A percentile compares a stretch with the other conserved stretches of the same genome.
Evolutionary conservation across 345 rosid species (phyloP).

Genomic region (Populus ilicifolia): DNA sequence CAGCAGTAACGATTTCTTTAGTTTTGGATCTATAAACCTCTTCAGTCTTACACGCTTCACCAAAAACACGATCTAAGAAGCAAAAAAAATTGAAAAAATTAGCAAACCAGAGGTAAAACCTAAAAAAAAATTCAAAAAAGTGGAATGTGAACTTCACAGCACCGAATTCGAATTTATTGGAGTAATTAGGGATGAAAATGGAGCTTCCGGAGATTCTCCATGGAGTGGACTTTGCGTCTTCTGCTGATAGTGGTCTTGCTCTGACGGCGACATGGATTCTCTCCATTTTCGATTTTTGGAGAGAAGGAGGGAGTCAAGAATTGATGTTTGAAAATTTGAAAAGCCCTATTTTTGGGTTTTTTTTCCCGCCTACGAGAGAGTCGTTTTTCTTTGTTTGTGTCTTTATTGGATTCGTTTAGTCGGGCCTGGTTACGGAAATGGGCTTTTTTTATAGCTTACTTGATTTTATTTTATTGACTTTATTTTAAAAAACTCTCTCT

Average conservation of each 20-base stretch:
- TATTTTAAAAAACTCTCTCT: background rate
- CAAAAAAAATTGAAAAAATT: background rate
- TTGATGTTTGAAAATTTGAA: background rate
- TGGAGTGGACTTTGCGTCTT: constrained; percentile 73
- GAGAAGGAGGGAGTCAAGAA: background rate
- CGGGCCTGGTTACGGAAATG: too few species aligned
- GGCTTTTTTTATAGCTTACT: too few species aligned
- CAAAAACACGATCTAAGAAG: constrained; percentile 55
- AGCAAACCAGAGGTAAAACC: background rate
- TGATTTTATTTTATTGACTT: too few species aligned
- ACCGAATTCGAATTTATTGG: constrained; percentile 75
- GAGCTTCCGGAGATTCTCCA: constrained; percentile 75
- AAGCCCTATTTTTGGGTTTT: background rate
- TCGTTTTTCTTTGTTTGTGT: background rate
- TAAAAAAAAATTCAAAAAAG: background rate
- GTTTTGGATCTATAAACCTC: constrained; percentile 76
- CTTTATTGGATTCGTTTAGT: too few species aligned
- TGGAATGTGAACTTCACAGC: background rate
- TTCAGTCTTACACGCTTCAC: constrained; percentile 56
- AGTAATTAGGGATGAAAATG: constrained; percentile 51
- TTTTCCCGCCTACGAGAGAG: background rate
- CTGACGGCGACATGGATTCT: constrained; percentile 79
- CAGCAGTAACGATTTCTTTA: constrained; percentile 67
- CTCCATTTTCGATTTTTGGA: constrained; percentile 45
- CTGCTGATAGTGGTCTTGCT: constrained; percentile 70